Conservation (phyloP, 208 protist genomes). For the Crithidia acanthocephali region DNA sequence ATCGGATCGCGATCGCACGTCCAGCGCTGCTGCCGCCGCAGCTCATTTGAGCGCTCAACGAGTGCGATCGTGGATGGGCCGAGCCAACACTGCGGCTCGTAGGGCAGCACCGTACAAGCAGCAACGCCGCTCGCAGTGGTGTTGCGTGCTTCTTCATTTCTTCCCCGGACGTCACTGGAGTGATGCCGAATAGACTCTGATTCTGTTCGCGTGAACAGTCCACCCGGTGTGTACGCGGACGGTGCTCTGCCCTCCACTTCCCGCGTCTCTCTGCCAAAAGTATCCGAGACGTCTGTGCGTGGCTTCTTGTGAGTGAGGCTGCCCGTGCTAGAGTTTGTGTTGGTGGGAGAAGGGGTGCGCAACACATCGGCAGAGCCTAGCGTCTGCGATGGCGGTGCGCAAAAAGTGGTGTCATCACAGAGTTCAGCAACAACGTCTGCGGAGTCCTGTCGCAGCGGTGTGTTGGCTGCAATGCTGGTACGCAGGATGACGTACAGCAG, state of each 20-base stretch:
- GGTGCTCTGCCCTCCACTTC: background rate
- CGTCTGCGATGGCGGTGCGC: background rate
- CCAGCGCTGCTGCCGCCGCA: constrained; percentile 66
- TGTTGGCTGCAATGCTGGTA: constrained; percentile 63
- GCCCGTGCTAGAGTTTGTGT: constrained; percentile 10
- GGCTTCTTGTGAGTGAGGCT: constrained; percentile 23
- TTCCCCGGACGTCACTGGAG: background rate
- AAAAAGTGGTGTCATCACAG: background rate
- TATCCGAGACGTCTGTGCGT: background rate
- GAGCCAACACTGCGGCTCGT: constrained; percentile 59
- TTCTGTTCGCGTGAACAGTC: background rate
- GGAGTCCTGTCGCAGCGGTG: background rate
- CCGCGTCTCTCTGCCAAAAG: background rate
- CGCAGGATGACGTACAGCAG: constrained; percentile 85
- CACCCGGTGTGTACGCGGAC: background rate
- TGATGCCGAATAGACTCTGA: constrained; percentile 16
- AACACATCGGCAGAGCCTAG: background rate
- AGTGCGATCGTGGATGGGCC: constrained; percentile 47
- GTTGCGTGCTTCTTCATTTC: background rate
- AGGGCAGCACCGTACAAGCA: constrained; percentile 16
- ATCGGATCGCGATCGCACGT: constrained; percentile 72
- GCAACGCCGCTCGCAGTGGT: background rate
- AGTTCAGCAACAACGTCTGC: background rate
- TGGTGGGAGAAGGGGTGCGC: background rate
- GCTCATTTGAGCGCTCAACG: constrained; percentile 49